Evolutionary conservation across 306 rosid genomes (phyloP).

Genomic region (Lotus japonicus): DNA sequence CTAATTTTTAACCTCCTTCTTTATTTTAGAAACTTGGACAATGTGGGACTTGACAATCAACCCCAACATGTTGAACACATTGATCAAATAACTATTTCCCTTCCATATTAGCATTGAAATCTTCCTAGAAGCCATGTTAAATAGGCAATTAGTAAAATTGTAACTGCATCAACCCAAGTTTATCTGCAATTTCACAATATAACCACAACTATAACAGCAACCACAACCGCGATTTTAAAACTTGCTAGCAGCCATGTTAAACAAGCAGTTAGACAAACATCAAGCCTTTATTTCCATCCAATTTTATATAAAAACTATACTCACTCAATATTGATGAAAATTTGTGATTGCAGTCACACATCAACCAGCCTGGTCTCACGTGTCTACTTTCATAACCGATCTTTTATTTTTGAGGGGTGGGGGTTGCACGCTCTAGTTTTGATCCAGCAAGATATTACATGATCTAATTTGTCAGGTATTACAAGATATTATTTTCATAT

Average conservation of each 20-base stretch:
- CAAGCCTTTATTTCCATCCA: constrained; percentile 4
- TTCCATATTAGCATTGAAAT: no score
- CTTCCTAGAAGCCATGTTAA: no score
- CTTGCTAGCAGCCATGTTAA: constrained; percentile 17
- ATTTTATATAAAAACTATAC: background rate
- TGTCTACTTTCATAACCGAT: background rate
- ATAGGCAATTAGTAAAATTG: no score
- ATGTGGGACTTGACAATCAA: no score
- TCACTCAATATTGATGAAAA: background rate
- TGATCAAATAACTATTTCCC: no score
- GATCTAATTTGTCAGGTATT: background rate
- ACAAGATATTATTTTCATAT: background rate
- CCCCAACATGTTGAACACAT: no score
- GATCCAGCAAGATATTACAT: background rate
- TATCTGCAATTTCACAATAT: no score
- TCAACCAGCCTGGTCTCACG: constrained; percentile 17
- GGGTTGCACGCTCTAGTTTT: background rate
- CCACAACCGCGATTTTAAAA: no score
- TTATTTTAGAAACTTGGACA: no score
- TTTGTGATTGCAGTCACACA: constrained; percentile 10
- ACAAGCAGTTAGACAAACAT: constrained; percentile 2
- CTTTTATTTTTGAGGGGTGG: background rate
- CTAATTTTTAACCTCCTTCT: no score
- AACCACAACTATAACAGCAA: no score
- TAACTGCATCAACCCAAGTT: no score